phyloP scores from a whole-genome alignment of 345 rosid genomes.

The Psidium guajava region DNA sequence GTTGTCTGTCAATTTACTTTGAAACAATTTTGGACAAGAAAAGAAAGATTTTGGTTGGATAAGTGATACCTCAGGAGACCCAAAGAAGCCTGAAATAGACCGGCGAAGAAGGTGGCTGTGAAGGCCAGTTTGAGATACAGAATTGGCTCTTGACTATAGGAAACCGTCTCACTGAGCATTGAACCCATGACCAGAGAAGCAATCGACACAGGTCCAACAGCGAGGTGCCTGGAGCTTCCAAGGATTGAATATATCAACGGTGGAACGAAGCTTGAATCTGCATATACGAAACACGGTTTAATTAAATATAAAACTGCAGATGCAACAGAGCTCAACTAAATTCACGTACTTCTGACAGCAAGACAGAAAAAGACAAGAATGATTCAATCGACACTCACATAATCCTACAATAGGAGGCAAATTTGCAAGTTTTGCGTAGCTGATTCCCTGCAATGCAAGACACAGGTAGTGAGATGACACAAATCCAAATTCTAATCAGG shows the following conservation, averaged over 20 bases:
- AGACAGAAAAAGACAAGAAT: background rate
- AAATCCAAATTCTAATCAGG: background rate
- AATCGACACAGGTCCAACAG: conserved; percentile 94
- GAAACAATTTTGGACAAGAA: background rate
- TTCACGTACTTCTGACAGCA: background rate
- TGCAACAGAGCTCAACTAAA: background rate
- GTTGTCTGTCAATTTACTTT: background rate
- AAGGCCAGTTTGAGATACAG: conserved; percentile 80
- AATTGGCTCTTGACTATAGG: conserved; percentile 45
- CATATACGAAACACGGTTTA: conserved; percentile 1
- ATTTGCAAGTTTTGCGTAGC: conserved; percentile 98
- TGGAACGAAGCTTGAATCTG: conserved; percentile 99
- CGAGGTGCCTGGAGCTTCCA: conserved; percentile 92
- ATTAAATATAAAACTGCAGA: background rate
- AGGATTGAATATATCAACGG: conserved; percentile 78
- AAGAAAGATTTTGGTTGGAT: background rate
- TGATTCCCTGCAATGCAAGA: conserved; percentile 66
- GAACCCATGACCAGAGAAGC: conserved; percentile 97
- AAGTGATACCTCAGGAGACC: conserved; percentile 64
- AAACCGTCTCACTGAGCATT: conserved; percentile 74
- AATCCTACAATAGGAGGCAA: conserved; percentile 89
- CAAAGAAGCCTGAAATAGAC: conserved; percentile 82
- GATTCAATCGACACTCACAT: conserved; percentile 31
- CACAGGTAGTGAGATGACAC: background rate
- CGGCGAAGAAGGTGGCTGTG: conserved; percentile 96